These are phyloP conservation scores for Alternaria brassicae DNA, from an alignment of 2,329 filamentous ascomycete genomes.

Conservation along the genomic window DNA sequence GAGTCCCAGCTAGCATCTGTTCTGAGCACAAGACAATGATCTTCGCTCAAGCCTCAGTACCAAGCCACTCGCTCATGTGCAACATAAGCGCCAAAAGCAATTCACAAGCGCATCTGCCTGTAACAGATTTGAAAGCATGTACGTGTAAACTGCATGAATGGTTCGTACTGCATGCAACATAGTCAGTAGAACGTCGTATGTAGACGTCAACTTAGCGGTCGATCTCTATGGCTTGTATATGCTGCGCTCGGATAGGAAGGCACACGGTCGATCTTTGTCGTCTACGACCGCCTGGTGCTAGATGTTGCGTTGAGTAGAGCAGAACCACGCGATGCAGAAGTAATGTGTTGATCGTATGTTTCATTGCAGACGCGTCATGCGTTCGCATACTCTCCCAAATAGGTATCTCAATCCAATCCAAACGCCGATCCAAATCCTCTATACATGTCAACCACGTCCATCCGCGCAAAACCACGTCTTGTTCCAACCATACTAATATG, in stretches of 20 bases:
- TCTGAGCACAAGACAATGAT: background rate
- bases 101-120: background rate
- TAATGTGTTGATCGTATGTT: background rate
- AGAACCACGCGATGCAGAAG: constrained; percentile 51
- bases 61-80: background rate
- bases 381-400: background rate
- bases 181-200: background rate
- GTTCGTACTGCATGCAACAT: background rate
- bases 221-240: background rate
- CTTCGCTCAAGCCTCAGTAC: background rate
- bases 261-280: background rate
- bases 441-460: background rate
- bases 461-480: background rate
- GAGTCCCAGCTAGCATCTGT: background rate
- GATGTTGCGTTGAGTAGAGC: constrained; percentile 33
- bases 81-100: background rate
- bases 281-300: background rate
- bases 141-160: background rate
- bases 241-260: background rate
- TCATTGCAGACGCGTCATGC: background rate
- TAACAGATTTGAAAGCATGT: background rate
- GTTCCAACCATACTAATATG: background rate
- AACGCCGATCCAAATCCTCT: constrained; percentile 2
- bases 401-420: constrained; percentile 7
- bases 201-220: constrained; percentile 1